phyloP scores from a whole-genome alignment of 805 yeast species.

The Myxozyma sirexii region DNA sequence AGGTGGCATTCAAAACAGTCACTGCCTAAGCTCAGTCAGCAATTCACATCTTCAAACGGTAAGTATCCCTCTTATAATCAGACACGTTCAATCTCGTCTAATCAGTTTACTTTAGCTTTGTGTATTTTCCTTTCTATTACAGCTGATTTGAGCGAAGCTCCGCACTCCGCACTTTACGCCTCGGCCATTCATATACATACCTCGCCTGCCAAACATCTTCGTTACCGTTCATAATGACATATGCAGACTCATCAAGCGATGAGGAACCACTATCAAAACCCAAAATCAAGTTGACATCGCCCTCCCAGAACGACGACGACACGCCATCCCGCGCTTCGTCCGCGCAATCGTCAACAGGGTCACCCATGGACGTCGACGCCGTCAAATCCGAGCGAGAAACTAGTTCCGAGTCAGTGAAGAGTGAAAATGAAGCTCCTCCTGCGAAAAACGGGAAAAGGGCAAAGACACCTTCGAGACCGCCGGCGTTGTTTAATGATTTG shows the following conservation, averaged over 20 bases:
- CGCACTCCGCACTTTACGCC: too few relatives aligned
- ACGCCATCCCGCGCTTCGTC: too few relatives aligned
- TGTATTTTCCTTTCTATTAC: too few relatives aligned
- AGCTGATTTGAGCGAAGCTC: too few relatives aligned
- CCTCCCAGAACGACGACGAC: background rate
- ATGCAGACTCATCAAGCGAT: background rate
- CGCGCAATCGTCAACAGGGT: background rate
- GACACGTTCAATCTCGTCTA: too few relatives aligned
- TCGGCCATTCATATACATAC: too few relatives aligned
- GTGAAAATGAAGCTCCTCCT: background rate
- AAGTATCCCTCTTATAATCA: too few relatives aligned
- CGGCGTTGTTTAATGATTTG: slow-evolving; percentile 33
- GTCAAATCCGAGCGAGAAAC: background rate
- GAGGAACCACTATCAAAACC: background rate
- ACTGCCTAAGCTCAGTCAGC: too few relatives aligned
- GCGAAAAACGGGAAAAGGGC: slow-evolving; percentile 4
- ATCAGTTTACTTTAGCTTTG: too few relatives aligned
- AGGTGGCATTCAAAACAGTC: too few relatives aligned
- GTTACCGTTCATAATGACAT: background rate
- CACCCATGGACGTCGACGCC: slow-evolving; percentile 2
- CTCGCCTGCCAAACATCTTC: too few relatives aligned
- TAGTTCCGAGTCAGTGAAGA: background rate
- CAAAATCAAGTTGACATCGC: background rate
- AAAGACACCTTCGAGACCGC: slow-evolving; percentile 7
- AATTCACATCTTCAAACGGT: too few relatives aligned